Base-by-base conservation (phyloP, 371 early-diverging fungal species). In the Rhizopus stolonifer region DNA sequence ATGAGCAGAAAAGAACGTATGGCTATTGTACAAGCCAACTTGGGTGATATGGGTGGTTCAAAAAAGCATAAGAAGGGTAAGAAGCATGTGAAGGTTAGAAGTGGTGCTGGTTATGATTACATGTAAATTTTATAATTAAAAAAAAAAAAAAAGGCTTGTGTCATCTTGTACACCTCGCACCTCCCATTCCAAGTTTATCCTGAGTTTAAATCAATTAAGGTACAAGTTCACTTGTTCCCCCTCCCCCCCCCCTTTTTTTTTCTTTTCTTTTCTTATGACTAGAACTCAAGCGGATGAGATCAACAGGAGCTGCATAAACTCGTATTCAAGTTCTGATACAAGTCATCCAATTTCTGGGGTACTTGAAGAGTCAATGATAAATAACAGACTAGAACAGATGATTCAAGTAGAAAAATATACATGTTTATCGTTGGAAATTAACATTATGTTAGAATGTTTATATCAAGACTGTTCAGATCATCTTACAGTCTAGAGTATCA, bases 61-160 rank as follows among this genome's bases (percentile, higher is more conserved):
- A 84, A 85, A 61, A 90, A 90, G 77, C 84, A 87, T 51, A 88
- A 89, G 79, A 93, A 93, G 82, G 90, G 87, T 40, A 89, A 82
- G 71, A 88, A 87, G 70, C 73, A 88, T 31, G 84, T 82, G 42
- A 87, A 88, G 68, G 72, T 77, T 61, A 83, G 87, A 58, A 80
- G 83, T 54, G 87, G 84, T 46, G 80, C 77, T 39, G 87, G 85
- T 43, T 74, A 73, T 57, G 70, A 70, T 36, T 61, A 69, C 36
- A 47, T 69, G 63, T 69, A 69, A 60, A 62, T 52, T 47, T 23
- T 19, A 38, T 25, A 50, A 26, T 10, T 18, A 40, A 24, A 51
- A 51, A 50, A 26, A 29, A 29, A 29, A 29, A 29, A 29, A 10
- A 29, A 10, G 31, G 31, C 29, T 29, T 29, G 11, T 29, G 11